phyloP scores from a whole-genome alignment of 1,284 basidiomycete genomes.

The Malassezia obtusa region DNA sequence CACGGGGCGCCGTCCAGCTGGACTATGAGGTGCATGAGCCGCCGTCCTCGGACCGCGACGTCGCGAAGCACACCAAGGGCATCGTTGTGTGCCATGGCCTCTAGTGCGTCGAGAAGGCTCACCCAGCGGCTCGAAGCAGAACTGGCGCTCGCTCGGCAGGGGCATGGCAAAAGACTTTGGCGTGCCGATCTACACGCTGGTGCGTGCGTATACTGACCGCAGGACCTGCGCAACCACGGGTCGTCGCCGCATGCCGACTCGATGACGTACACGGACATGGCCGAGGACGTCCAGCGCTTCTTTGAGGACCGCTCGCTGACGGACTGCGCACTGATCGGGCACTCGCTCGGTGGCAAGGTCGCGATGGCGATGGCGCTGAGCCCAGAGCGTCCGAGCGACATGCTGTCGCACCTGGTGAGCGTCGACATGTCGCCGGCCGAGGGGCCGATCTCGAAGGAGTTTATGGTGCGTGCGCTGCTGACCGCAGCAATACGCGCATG shows the following conservation, averaged over 20 bases:
- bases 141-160: slow-evolving; percentile 65
- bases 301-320: slow-evolving; percentile 48
- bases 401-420: slow-evolving; percentile 60
- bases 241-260: slow-evolving; percentile 61
- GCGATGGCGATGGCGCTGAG: slow-evolving; percentile 67
- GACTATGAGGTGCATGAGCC: slow-evolving; percentile 8
- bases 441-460: slow-evolving; percentile 58
- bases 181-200: slow-evolving; percentile 64
- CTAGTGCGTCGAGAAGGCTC: slow-evolving; percentile 24
- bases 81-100: slow-evolving; percentile 53
- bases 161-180: slow-evolving; percentile 57
- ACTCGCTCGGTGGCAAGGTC: slow-evolving; percentile 84
- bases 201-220: slow-evolving; percentile 33
- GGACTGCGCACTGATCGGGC: slow-evolving; percentile 65
- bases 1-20: not conserved
- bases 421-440: slow-evolving; percentile 69
- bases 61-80: slow-evolving; percentile 25
- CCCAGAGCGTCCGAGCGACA: slow-evolving; percentile 49
- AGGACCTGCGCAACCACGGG: slow-evolving; percentile 79
- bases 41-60: slow-evolving; percentile 19
- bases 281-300: slow-evolving; percentile 59
- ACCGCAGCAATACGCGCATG: slow-evolving; percentile 55
- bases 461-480: slow-evolving; percentile 17
- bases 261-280: slow-evolving; percentile 64
- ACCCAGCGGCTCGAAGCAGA: slow-evolving; percentile 60